phyloP scores from a whole-genome alignment of 768 basidiomycete species.

The Wakefieldia striispora region DNA sequence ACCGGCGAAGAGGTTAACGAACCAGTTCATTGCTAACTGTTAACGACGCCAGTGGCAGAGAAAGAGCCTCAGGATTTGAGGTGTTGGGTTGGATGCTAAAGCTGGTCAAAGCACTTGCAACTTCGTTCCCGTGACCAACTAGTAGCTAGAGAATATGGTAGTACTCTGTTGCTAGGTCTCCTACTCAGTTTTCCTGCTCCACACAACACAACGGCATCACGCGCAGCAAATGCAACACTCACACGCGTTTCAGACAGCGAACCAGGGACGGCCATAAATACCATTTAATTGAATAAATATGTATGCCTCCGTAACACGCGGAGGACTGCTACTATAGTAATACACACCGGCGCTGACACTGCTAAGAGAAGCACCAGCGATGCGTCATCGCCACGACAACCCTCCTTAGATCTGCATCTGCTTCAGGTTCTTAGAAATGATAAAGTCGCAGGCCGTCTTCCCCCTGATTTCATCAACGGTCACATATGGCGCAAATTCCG shows the following conservation, averaged over 20 bases:
- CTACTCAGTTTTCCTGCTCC: slow-evolving; percentile 12
- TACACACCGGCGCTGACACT: not conserved
- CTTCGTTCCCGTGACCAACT: too few species aligned
- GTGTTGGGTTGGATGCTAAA: slow-evolving; percentile 10
- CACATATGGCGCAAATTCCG: slow-evolving; percentile 76
- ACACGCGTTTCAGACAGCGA: not conserved
- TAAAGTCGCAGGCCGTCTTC: slow-evolving; percentile 82
- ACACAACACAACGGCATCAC: slow-evolving; percentile 14
- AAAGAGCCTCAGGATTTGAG: slow-evolving; percentile 2
- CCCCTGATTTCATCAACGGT: slow-evolving; percentile 75
- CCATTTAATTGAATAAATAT: not conserved
- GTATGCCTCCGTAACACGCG: not conserved
- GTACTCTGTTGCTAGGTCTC: too few species aligned
- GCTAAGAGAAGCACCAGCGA: not conserved
- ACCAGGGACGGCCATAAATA: slow-evolving; percentile 1
- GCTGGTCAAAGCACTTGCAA: slow-evolving; percentile 7
- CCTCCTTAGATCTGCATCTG: slow-evolving; percentile 37
- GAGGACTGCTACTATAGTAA: not conserved
- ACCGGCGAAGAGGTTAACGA: slow-evolving; percentile 61
- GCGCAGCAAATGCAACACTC: slow-evolving; percentile 14
- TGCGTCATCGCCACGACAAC: slow-evolving; percentile 7
- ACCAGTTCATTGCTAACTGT: slow-evolving; percentile 63
- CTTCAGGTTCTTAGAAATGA: slow-evolving; percentile 50
- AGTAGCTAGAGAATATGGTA: too few species aligned
- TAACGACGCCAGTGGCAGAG: slow-evolving; percentile 7